Evolutionary conservation across 768 basidiomycete genomes (phyloP).

Genomic region (Suillus fuscotomentosus): DNA sequence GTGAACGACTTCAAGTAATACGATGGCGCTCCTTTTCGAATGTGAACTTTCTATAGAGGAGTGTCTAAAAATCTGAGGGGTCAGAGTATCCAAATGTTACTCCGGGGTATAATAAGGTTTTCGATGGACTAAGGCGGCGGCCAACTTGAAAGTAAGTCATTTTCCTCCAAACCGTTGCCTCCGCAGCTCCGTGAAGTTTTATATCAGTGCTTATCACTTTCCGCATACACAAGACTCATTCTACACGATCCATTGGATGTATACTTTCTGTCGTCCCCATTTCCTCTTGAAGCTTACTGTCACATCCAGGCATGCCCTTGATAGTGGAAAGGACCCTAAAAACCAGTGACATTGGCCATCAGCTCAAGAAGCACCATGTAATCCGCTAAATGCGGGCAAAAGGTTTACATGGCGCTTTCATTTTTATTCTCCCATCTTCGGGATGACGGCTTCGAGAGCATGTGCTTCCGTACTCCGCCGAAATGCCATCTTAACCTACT

Average conservation of each 20-base stretch:
- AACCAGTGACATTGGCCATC: slow-evolving; percentile 80
- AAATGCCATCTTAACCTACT: slow-evolving; percentile 91
- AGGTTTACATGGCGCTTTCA: not conserved
- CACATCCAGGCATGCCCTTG: slow-evolving; percentile 91
- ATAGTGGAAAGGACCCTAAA: slow-evolving; percentile 37
- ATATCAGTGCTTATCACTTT: slow-evolving; percentile 71
- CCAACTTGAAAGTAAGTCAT: slow-evolving; percentile 44
- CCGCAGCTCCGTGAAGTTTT: not conserved
- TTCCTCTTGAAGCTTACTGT: slow-evolving; percentile 71
- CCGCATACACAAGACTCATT: slow-evolving; percentile 66
- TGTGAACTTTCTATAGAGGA: slow-evolving; percentile 39
- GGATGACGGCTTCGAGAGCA: slow-evolving; percentile 97
- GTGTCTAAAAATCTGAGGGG: slow-evolving; percentile 25
- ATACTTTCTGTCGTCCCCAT: slow-evolving; percentile 94
- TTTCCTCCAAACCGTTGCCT: not conserved
- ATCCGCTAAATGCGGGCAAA: not conserved
- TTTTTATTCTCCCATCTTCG: slow-evolving; percentile 65
- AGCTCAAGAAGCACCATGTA: slow-evolving; percentile 62
- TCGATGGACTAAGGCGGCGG: slow-evolving; percentile 80
- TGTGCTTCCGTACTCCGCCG: slow-evolving; percentile 78
- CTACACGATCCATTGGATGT: slow-evolving; percentile 92
- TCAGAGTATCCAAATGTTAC: slow-evolving; percentile 63
- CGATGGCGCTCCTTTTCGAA: slow-evolving; percentile 79
- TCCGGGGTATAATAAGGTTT: slow-evolving; percentile 98
- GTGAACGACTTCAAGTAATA: slow-evolving; percentile 98